Conservation (phyloP, 805 yeast species). For the Debaryomyces tyrocola region DNA sequence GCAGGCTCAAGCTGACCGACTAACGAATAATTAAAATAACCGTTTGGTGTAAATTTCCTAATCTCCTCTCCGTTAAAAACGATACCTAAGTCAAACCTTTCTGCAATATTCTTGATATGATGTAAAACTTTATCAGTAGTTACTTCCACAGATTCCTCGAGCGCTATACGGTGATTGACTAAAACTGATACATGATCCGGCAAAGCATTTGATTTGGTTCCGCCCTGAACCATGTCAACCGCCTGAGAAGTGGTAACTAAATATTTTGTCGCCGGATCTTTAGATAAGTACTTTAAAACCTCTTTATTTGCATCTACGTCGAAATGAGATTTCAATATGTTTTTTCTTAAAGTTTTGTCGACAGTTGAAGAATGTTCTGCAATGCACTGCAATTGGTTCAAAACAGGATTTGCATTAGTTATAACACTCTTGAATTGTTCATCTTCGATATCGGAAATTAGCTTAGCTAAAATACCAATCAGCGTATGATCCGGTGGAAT, state of each 20-base stretch:
- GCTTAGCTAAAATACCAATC: constrained; percentile 46
- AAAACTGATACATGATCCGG: constrained; percentile 47
- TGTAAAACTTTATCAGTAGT: constrained; percentile 32
- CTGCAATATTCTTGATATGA: constrained; percentile 32
- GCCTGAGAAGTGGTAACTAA: constrained; percentile 50
- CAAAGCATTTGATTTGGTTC: constrained; percentile 50
- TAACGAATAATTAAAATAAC: constrained; percentile 31
- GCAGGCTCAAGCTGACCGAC: constrained; percentile 34
- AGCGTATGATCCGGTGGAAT: constrained; percentile 50
- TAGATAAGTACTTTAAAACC: constrained; percentile 33
- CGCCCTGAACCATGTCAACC: constrained; percentile 47
- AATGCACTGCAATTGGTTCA: constrained; percentile 43
- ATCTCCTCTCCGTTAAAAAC: constrained; percentile 25
- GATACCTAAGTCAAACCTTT: constrained; percentile 37
- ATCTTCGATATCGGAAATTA: constrained; percentile 40
- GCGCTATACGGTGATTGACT: constrained; percentile 48
- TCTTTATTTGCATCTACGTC: constrained; percentile 36
- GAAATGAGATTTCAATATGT: constrained; percentile 37
- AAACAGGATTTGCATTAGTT: constrained; percentile 44
- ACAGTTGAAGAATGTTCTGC: constrained; percentile 44
- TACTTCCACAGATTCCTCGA: constrained; percentile 39
- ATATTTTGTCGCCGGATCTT: constrained; percentile 28
- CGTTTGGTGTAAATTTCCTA: constrained; percentile 22
- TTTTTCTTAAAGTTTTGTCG: constrained; percentile 29
- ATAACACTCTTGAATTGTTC: constrained; percentile 36